These are phyloP conservation scores for Diaporthe eres DNA, from an alignment of 2,329 filamentous ascomycete genomes.

Conservation along the genomic window DNA sequence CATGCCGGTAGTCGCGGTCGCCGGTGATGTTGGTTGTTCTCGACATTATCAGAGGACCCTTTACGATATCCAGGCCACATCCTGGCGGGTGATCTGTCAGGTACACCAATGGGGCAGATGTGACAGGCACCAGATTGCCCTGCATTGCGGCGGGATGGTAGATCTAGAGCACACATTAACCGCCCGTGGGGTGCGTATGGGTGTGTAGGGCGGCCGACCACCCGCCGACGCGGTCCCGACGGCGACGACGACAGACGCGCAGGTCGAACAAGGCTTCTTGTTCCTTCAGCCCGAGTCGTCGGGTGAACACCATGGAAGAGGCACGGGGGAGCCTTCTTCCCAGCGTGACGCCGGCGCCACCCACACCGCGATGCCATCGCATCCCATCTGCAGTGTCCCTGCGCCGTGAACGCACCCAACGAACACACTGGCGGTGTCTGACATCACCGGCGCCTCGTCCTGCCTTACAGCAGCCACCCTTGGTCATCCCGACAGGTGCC, in stretches of 20 bases:
- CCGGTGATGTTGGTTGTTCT: constrained; percentile 21
- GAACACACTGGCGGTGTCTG: background rate
- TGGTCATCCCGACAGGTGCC: background rate
- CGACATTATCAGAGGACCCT: background rate
- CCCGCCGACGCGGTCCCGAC: background rate
- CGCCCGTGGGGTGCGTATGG: constrained; percentile 17
- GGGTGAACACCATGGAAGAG: background rate
- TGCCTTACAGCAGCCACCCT: background rate
- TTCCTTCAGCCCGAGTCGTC: background rate
- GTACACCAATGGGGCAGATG: constrained; percentile 41
- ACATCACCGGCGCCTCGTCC: constrained; percentile 15
- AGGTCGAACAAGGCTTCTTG: constrained; percentile 9
- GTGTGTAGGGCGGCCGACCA: background rate
- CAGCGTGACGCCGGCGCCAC: constrained; percentile 32
- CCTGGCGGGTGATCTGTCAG: constrained; percentile 37
- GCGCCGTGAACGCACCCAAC: constrained; percentile 6
- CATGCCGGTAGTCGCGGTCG: constrained; percentile 31
- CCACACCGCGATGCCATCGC: constrained; percentile 14
- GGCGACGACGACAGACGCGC: background rate
- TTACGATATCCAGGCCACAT: constrained; percentile 18
- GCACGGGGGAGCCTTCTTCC: background rate
- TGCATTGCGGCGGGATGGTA: constrained; percentile 26
- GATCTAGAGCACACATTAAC: constrained; percentile 7
- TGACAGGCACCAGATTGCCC: constrained; percentile 30
- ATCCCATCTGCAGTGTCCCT: constrained; percentile 15